Percentiles rank a stretch among this genome's conserved stretches.
Conservation (phyloP, 352 stramenopile genomes). For the Sclerospora graminicola region DNA sequence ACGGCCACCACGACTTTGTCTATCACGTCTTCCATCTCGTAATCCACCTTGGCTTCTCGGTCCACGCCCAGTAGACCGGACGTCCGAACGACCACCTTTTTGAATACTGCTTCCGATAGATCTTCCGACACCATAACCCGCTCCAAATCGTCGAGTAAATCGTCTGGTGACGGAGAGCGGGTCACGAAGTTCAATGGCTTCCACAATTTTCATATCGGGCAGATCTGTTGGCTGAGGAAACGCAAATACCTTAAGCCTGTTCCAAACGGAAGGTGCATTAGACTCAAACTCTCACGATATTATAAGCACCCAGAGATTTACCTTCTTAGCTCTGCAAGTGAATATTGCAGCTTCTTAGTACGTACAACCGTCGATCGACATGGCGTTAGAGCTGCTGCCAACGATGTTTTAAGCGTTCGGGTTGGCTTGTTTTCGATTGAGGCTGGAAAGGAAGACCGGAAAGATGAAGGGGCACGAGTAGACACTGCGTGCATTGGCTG, state of each 20-base stretch:
- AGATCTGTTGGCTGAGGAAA: constrained; percentile 39
- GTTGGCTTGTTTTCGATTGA: constrained; percentile 9
- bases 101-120: constrained; percentile 26
- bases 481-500: constrained; percentile 13
- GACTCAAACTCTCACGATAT: neutral
- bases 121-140: constrained; percentile 8
- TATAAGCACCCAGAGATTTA: constrained; percentile 9
- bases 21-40: constrained; percentile 18
- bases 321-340: constrained; percentile 39
- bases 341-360: constrained; percentile 47
- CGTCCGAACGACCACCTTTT: constrained; percentile 15
- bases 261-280: constrained; percentile 8
- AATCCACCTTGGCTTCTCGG: constrained; percentile 12
- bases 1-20: constrained; percentile 16
- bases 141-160: constrained; percentile 15
- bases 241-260: constrained; percentile 22
- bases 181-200: constrained; percentile 37
- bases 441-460: constrained; percentile 6
- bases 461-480: constrained; percentile 8
- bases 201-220: constrained; percentile 55
- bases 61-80: constrained; percentile 5
- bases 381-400: constrained; percentile 11
- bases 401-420: constrained; percentile 15
- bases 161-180: constrained; percentile 20
- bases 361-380: constrained; percentile 10